phyloP scores from a whole-genome alignment of 129 eudicot genomes.

The Flaveria brownii region DNA sequence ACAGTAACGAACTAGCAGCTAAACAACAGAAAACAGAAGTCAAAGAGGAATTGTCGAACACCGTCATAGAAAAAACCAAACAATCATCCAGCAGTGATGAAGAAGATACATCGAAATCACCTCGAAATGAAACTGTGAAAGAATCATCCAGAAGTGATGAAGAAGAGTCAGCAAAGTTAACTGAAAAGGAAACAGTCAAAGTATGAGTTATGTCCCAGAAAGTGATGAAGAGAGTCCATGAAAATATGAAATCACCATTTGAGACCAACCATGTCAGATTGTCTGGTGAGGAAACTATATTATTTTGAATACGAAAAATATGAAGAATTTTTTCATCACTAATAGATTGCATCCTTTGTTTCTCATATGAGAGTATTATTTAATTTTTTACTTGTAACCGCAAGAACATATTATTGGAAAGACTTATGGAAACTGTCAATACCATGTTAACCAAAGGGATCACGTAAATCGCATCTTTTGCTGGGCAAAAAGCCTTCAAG shows the following conservation, averaged over 20 bases:
- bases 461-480: neutral
- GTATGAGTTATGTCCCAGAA: neutral
- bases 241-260: neutral
- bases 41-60: constrained; percentile 1
- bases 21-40: constrained; percentile 13
- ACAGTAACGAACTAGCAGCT: constrained; percentile 12
- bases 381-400: no score
- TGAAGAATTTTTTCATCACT: no score
- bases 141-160: neutral
- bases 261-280: neutral
- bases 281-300: neutral
- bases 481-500: no score
- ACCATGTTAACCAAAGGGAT: no score
- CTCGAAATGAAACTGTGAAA: neutral
- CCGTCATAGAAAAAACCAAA: neutral
- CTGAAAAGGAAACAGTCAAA: neutral
- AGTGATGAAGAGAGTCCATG: neutral
- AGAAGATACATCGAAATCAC: constrained; percentile 9
- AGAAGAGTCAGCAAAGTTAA: neutral
- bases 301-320: neutral
- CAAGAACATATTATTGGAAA: no score
- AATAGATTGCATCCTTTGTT: no score
- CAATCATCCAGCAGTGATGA: neutral
- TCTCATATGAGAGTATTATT: no score
- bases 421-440: no score